Evolutionary conservation across 129 eudicot genomes (phyloP).

Genomic region (Erigeron canadensis): DNA sequence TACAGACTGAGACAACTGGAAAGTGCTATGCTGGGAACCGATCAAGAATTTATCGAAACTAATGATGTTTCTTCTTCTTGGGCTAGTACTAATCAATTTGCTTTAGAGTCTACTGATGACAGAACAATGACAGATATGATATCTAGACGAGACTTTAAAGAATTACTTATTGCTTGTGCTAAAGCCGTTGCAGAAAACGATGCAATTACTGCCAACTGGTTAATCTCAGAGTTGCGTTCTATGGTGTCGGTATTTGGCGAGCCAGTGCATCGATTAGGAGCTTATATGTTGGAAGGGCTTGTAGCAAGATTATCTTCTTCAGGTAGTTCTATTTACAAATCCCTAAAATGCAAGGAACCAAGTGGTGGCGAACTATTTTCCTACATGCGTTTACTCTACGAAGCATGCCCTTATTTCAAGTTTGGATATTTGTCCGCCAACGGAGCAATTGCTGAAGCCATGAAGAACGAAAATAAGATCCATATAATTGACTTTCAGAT

Average conservation of each 20-base stretch:
- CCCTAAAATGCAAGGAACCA: conserved; percentile 50
- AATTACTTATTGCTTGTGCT: conserved; percentile 49
- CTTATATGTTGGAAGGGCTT: conserved; percentile 68
- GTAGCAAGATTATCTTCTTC: conserved; percentile 52
- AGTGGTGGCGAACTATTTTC: conserved; percentile 44
- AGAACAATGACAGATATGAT: conserved; percentile 35
- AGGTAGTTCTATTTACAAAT: conserved; percentile 49
- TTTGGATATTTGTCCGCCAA: conserved; percentile 64
- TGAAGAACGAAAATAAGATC: conserved; percentile 51
- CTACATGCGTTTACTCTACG: conserved; percentile 44
- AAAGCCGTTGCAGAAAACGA: conserved; percentile 53
- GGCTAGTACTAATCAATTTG: conserved; percentile 20
- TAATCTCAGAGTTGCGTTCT: conserved; percentile 47
- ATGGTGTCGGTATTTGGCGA: conserved; percentile 63
- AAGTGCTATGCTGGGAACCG: conserved; percentile 53
- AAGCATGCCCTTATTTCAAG: conserved; percentile 59
- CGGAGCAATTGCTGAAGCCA: conserved; percentile 63
- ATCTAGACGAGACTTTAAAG: conserved; percentile 40
- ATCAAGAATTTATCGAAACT: conserved; percentile 28
- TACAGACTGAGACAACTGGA: conserved; percentile 50
- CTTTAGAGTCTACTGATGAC: conserved; percentile 14
- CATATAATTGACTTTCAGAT: conserved; percentile 65
- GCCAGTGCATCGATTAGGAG: conserved; percentile 52
- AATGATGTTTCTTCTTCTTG: conserved; percentile 17
- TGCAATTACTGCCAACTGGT: conserved; percentile 42